phyloP scores from a whole-genome alignment of 1,139 yeast genomes.

The Kodamaea arcana region DNA sequence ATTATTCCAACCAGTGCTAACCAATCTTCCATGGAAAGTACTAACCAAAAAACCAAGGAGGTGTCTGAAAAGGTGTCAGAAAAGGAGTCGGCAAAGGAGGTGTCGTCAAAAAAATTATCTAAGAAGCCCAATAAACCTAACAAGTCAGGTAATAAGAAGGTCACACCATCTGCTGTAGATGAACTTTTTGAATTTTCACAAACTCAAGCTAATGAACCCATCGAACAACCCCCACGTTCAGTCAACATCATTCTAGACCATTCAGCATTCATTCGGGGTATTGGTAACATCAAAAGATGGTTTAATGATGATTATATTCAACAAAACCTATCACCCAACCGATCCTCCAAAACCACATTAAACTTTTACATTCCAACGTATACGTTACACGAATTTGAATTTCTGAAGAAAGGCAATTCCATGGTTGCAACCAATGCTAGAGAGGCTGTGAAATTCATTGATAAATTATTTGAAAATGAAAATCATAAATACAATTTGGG shows the following conservation, averaged over 20 bases:
- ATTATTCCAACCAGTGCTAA: too few species aligned
- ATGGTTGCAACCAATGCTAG: constrained; percentile 54
- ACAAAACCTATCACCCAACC: constrained; percentile 12
- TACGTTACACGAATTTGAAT: constrained; percentile 56
- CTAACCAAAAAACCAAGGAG: background rate
- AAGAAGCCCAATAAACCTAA: background rate
- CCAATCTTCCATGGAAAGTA: background rate
- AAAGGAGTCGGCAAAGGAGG: constrained; percentile 1
- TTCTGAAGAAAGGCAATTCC: constrained; percentile 49
- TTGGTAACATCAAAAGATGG: constrained; percentile 59
- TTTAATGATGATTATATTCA: constrained; percentile 36
- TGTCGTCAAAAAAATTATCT: background rate
- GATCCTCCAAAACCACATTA: constrained; percentile 20
- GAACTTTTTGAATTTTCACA: background rate
- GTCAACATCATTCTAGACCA: constrained; percentile 52
- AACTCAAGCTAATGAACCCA: background rate
- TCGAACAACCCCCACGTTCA: constrained; percentile 2
- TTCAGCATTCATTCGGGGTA: constrained; percentile 55
- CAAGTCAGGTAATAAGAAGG: background rate
- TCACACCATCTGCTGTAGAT: background rate
- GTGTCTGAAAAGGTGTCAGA: constrained; percentile 1
- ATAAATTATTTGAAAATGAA: constrained; percentile 29
- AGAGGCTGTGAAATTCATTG: constrained; percentile 54
- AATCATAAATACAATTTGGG: constrained; percentile 1
- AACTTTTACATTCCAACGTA: constrained; percentile 47